Evolutionary conservation across 805 yeast genomes (phyloP), one percentile per base, ranked within the genome.

Genomic region (Cyberlindnera sargentensis): DNA sequence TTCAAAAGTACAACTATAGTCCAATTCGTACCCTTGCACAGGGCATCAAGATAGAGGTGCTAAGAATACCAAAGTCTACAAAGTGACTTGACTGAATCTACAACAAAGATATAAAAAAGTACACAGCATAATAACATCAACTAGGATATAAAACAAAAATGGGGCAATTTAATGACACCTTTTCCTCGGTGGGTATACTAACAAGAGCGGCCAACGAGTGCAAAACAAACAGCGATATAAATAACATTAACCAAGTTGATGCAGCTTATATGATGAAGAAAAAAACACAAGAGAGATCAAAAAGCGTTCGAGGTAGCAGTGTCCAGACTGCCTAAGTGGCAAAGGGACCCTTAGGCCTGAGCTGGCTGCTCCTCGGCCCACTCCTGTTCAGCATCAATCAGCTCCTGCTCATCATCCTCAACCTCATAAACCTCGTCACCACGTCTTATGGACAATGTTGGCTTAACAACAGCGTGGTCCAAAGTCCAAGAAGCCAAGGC

Each of bases 401-500:
- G 65, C 45, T 68, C 56, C 49, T 74, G 73, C 47, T 67, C 78
- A 51, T 71, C 69, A 42, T 75, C 82, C 44, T 65, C 75, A 47
- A 70, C 72, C 26, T 66, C 70, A 39, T 67, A 68, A 34, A 71
- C 76, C 43, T 78, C 82, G 54, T 77, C 82, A 50, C 75, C 66
- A 50, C 72, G 71, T 60, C 73, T 72, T 62, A 84, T 78, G 37
- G 85, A 76, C 62, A 84, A 74, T 51, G 91, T 78, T 64, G 95
- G 91, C 68, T 79, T 84, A 49, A 84, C 88, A 55, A 75, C 86
- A 55, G 95, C 91, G 45, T 80, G 70, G 59, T 84, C 93, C 57
- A 84, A 75, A 52, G 95, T 84, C 95, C 95, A 84, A 41, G 83
- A 73, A 51, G 85, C 84, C 63, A 84, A 73, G 44, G 93, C 89